Evolutionary conservation across 2,329 filamentous ascomycete genomes (phyloP).

Genomic region (Thelonectria rubi): DNA sequence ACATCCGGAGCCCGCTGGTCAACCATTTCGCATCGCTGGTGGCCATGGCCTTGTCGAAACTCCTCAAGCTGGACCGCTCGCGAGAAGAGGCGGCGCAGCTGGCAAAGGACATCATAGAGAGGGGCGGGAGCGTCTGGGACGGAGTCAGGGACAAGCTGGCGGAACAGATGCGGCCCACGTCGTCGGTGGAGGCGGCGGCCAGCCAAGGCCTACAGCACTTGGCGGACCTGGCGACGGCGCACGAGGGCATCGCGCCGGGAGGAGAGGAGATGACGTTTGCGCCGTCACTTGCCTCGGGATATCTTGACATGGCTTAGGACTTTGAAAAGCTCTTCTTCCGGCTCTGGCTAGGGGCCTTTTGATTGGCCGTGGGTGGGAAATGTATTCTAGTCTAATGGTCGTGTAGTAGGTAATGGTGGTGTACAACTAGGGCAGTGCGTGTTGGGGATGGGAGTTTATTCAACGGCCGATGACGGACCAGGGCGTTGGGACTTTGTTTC

Average conservation of each 20-base stretch:
- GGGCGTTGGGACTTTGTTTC: slow-evolving; percentile 26
- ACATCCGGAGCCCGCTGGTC: slow-evolving; percentile 69
- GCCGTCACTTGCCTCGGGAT: slow-evolving; percentile 48
- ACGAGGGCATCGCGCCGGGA: slow-evolving; percentile 45
- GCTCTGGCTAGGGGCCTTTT: neutral
- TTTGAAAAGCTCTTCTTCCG: neutral
- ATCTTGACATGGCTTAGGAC: slow-evolving; percentile 46
- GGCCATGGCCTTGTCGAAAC: slow-evolving; percentile 67
- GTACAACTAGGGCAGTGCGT: neutral
- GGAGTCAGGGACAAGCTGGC: slow-evolving; percentile 57
- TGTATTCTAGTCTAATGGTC: slow-evolving; percentile 7
- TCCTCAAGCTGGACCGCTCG: slow-evolving; percentile 63
- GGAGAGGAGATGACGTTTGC: slow-evolving; percentile 46
- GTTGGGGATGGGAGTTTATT: neutral
- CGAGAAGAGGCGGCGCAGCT: slow-evolving; percentile 65
- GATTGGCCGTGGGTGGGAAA: neutral
- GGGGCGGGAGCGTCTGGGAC: slow-evolving; percentile 65
- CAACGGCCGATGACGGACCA: slow-evolving; percentile 16
- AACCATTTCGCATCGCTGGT: slow-evolving; percentile 72
- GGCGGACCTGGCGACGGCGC: slow-evolving; percentile 64
- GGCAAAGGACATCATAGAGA: slow-evolving; percentile 65
- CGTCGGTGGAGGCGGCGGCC: slow-evolving; percentile 51
- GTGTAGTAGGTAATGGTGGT: neutral
- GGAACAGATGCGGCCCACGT: slow-evolving; percentile 48
- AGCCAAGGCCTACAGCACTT: slow-evolving; percentile 68